Conservation (phyloP, 257 asterid genomes). For the Salvia splendens region DNA sequence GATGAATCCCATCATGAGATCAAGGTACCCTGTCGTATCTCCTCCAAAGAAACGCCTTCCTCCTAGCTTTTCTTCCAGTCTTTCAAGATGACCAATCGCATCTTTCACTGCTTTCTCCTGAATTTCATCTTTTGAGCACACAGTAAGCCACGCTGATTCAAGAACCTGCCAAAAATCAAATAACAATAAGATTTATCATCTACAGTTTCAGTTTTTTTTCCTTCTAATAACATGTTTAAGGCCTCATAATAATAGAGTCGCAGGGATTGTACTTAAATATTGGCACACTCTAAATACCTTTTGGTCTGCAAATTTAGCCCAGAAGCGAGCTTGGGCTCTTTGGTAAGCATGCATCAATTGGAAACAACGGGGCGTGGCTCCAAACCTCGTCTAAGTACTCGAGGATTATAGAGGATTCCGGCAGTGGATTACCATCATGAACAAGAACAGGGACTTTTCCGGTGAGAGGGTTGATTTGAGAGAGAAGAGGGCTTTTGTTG, state of each 20-base stretch:
- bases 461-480: slow-evolving; percentile 39
- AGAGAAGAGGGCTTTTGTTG: slow-evolving; percentile 39
- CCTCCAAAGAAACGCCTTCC: slow-evolving; percentile 50
- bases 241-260: too few relatives aligned
- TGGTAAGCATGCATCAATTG: slow-evolving; percentile 44
- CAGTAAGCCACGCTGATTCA: slow-evolving; percentile 2
- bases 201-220: too few relatives aligned
- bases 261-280: too few relatives aligned
- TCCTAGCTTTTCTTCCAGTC: slow-evolving; percentile 31
- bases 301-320: slow-evolving; percentile 41
- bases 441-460: slow-evolving; percentile 46
- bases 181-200: too few relatives aligned
- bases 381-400: slow-evolving; percentile 50
- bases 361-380: slow-evolving; percentile 39
- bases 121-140: slow-evolving; percentile 36
- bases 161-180: slow-evolving; percentile 29
- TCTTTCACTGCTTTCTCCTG: slow-evolving; percentile 36
- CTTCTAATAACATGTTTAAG: too few relatives aligned
- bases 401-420: slow-evolving; percentile 42
- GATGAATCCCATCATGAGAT: slow-evolving; percentile 40
- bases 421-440: slow-evolving; percentile 39
- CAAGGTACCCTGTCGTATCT: slow-evolving; percentile 42
- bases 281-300: slow-evolving; percentile 26
- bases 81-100: slow-evolving; percentile 36
- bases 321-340: slow-evolving; percentile 42